These are phyloP conservation scores for Diaporthe batatas DNA, from an alignment of 2,329 filamentous ascomycete species.

Conservation along the genomic window DNA sequence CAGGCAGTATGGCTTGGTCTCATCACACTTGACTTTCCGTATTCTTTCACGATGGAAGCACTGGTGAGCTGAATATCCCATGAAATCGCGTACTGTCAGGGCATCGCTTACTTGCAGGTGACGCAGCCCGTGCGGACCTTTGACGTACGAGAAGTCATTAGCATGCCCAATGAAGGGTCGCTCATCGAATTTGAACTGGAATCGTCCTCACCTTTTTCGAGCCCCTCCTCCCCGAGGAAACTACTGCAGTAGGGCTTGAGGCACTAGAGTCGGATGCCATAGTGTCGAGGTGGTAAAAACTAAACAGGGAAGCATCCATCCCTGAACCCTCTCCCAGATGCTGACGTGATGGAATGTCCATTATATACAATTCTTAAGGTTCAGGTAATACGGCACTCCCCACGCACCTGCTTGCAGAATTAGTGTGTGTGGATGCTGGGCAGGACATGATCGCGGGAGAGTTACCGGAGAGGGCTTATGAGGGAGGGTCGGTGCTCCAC, in stretches of 20 bases:
- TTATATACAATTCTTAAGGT: conserved; percentile 25
- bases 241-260: conserved; percentile 35
- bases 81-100: neutral
- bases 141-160: neutral
- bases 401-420: conserved; percentile 8
- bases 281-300: conserved; percentile 39
- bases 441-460: conserved; percentile 2
- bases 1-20: conserved; percentile 49
- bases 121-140: conserved; percentile 39
- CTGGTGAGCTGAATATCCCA: conserved; percentile 20
- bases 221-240: conserved; percentile 41
- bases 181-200: neutral
- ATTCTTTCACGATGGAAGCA: conserved; percentile 44
- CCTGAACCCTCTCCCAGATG: conserved; percentile 20
- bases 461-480: conserved; percentile 11
- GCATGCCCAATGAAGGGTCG: neutral
- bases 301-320: conserved; percentile 33
- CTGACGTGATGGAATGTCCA: conserved; percentile 36
- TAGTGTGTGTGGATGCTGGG: conserved; percentile 5
- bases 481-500: conserved; percentile 17
- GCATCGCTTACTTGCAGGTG: conserved; percentile 41
- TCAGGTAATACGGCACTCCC: conserved; percentile 15
- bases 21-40: conserved; percentile 51
- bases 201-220: conserved; percentile 41
- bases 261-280: conserved; percentile 40